Percentiles rank a stretch among this genome's conserved stretches.
phyloP scores from a whole-genome alignment of 1,139 yeast genomes.

The Candida anutae region DNA sequence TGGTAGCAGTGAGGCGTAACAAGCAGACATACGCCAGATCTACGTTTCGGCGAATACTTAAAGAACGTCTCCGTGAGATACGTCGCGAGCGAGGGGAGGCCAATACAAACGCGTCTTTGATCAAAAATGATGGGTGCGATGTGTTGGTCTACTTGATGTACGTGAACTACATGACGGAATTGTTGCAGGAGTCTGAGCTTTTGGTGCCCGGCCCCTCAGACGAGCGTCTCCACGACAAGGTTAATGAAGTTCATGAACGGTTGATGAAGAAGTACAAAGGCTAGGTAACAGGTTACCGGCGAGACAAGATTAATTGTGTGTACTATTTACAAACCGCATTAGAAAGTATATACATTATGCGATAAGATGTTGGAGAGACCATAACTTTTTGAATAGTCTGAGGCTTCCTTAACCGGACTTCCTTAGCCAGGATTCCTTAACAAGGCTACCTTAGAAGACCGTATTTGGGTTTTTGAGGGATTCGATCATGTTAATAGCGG shows the following conservation, averaged over 20 bases:
- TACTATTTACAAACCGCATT: no score
- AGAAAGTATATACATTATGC: constrained; percentile 6
- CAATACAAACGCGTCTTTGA: no score
- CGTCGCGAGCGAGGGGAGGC: no score
- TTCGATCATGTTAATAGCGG: constrained; percentile 62
- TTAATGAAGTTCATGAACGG: constrained; percentile 15
- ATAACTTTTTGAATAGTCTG: constrained; percentile 1
- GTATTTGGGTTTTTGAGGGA: constrained; percentile 27
- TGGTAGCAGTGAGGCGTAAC: no score
- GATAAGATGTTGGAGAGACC: no score
- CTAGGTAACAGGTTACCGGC: constrained; percentile 5
- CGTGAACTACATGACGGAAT: constrained; percentile 33
- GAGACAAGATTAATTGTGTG: not conserved
- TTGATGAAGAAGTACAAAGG: constrained; percentile 23
- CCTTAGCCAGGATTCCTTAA: no score
- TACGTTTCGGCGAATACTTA: not conserved
- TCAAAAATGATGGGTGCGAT: constrained; percentile 35
- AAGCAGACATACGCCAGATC: not conserved
- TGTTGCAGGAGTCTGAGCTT: constrained; percentile 29
- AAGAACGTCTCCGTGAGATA: no score
- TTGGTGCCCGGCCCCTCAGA: constrained; percentile 20
- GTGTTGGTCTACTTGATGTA: constrained; percentile 42
- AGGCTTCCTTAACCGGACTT: no score
- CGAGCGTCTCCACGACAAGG: constrained; percentile 10
- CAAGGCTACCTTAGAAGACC: constrained; percentile 23